A percentile compares a stretch with the other conserved stretches of the same genome.
These are phyloP conservation scores for Handroanthus guayacan DNA, from an alignment of 257 asterid genomes.

Conservation along the genomic window DNA sequence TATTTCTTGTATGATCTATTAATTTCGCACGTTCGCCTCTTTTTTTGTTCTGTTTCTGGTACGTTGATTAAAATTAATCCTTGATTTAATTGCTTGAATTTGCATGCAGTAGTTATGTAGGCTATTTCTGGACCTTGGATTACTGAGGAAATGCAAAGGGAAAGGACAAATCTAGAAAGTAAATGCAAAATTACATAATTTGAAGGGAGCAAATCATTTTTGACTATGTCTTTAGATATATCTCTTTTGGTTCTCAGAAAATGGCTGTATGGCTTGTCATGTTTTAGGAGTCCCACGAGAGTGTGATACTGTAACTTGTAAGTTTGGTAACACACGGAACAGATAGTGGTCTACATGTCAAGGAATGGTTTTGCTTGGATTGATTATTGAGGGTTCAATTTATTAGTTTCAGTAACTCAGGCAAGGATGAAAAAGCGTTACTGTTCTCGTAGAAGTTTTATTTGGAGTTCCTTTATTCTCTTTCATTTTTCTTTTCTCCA, in stretches of 20 bases:
- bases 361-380: background rate
- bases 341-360: conserved; percentile 2
- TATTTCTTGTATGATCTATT: background rate
- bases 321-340: background rate
- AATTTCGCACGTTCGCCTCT: background rate
- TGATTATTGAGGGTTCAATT: conserved; percentile 13
- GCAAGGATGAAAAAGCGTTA: background rate
- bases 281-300: background rate
- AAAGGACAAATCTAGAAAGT: too few species aligned
- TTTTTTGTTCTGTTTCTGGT: background rate
- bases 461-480: background rate
- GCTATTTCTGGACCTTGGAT: background rate
- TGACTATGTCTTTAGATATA: too few species aligned
- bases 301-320: background rate
- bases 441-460: background rate
- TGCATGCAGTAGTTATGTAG: conserved; percentile 14
- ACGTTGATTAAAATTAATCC: too few species aligned
- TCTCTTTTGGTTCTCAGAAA: too few species aligned
- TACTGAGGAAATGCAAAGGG: too few species aligned
- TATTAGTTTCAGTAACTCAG: conserved; percentile 13
- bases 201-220: too few species aligned
- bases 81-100: background rate
- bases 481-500: background rate
- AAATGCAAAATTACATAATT: too few species aligned
- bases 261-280: background rate